Conservation (phyloP, 768 basidiomycete genomes). For the Lactifluus echinatus region DNA sequence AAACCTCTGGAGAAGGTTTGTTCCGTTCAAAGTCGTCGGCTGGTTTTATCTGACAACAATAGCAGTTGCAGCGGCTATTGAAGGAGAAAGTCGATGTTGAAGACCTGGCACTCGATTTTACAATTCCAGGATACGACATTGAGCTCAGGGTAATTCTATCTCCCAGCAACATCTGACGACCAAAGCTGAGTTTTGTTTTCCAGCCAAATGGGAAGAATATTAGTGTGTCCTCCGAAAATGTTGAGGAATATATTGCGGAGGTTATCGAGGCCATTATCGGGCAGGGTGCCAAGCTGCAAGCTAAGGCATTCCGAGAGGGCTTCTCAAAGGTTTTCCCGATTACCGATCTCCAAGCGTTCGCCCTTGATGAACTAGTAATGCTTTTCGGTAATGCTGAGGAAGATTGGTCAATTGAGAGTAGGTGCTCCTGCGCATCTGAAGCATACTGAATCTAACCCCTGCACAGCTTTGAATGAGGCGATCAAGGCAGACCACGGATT, state of each 20-base stretch:
- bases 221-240: conserved; percentile 77
- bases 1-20: conserved; percentile 32
- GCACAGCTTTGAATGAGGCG: conserved; percentile 72
- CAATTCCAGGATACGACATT: conserved; percentile 91
- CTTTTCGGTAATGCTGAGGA: conserved; percentile 96
- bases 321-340: conserved; percentile 97
- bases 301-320: conserved; percentile 87
- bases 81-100: conserved; percentile 63
- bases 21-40: neutral
- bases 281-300: conserved; percentile 67
- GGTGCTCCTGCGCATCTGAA: conserved; percentile 25
- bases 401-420: conserved; percentile 91
- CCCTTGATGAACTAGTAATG: conserved; percentile 91
- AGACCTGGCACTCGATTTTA: conserved; percentile 92
- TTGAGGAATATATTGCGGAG: conserved; percentile 80
- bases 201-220: conserved; percentile 76
- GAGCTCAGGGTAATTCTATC: conserved; percentile 57
- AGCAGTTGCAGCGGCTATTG: conserved; percentile 27
- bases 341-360: conserved; percentile 82
- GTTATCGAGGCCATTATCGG: conserved; percentile 86
- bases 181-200: conserved; percentile 1
- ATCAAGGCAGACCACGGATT: conserved; percentile 98
- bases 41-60: neutral
- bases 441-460: conserved; percentile 12
- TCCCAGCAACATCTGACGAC: neutral